Conservation (phyloP, 108 stramenopile species). For the Thalassiosira profunda region DNA sequence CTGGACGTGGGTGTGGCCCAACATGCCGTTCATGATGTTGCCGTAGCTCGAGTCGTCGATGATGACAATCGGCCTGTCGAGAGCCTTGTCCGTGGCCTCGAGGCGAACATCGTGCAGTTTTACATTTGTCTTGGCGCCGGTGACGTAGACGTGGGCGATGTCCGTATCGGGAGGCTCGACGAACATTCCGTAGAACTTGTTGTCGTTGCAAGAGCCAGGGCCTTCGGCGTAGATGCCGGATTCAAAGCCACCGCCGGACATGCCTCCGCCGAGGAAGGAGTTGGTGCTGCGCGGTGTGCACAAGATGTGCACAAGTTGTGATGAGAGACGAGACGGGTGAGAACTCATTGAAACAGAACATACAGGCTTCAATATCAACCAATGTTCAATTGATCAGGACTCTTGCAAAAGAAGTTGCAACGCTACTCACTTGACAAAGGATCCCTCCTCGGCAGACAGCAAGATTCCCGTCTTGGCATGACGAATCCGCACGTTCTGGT, state of each 20-base stretch:
- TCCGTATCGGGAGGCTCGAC: conserved; percentile 30
- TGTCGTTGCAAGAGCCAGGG: conserved; percentile 45
- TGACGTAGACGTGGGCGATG: conserved; percentile 31
- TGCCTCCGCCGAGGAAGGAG: conserved; percentile 30
- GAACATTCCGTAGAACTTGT: conserved; percentile 44
- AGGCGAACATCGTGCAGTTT: conserved; percentile 28
- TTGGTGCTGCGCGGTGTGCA: conserved; percentile 9
- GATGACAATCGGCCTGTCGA: conserved; percentile 27
- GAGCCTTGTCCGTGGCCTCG: conserved; percentile 27
- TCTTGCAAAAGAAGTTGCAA: too few relatives aligned
- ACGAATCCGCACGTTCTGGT: conserved; percentile 35
- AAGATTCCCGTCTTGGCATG: conserved; percentile 36
- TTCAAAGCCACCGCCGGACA: conserved; percentile 35
- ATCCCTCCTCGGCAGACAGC: conserved; percentile 22
- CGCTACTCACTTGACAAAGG: conserved; percentile 51
- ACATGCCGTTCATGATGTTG: conserved; percentile 39
- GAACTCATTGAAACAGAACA: too few relatives aligned
- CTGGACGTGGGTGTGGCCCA: conserved; percentile 36
- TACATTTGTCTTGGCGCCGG: conserved; percentile 44
- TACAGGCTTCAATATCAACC: too few relatives aligned
- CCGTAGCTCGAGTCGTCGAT: conserved; percentile 40
- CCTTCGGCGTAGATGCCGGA: conserved; percentile 22
- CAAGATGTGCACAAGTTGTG: too few relatives aligned
- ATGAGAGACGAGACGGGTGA: too few relatives aligned
- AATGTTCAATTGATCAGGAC: too few relatives aligned